These are phyloP conservation scores for Chlamydomonas applanata DNA, from an alignment of 139 green algal species.

Conservation along the genomic window DNA sequence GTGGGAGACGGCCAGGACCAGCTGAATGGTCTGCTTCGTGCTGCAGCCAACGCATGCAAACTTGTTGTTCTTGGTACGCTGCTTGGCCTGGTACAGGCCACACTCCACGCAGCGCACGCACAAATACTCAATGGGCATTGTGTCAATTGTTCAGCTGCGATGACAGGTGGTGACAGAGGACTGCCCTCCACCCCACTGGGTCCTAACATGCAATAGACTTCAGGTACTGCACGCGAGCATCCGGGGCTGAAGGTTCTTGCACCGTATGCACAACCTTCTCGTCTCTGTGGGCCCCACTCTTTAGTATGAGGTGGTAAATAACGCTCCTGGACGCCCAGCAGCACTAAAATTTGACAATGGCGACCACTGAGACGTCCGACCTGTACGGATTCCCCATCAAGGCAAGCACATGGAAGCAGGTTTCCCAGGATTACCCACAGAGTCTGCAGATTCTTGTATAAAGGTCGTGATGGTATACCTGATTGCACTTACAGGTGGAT, in stretches of 20 bases:
- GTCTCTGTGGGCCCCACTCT: not conserved
- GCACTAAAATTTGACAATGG: too few relatives aligned
- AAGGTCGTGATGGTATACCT: too few relatives aligned
- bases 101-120: slow-evolving; percentile 22
- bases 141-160: not conserved
- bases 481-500: too few relatives aligned
- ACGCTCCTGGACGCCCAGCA: not conserved
- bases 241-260: not conserved
- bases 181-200: not conserved
- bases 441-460: too few relatives aligned
- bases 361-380: slow-evolving; percentile 5
- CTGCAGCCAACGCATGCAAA: slow-evolving; percentile 16
- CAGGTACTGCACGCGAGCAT: not conserved
- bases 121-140: slow-evolving; percentile 23
- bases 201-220: too few relatives aligned
- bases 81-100: slow-evolving; percentile 10
- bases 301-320: not conserved
- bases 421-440: too few relatives aligned
- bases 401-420: not conserved
- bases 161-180: not conserved
- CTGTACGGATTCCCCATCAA: slow-evolving; percentile 50
- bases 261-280: not conserved
- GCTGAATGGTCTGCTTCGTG: slow-evolving; percentile 20
- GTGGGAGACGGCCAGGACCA: slow-evolving; percentile 15
- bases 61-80: slow-evolving; percentile 24